Conservation (phyloP, 1,139 yeast species). For the Candida labiduridarum region DNA sequence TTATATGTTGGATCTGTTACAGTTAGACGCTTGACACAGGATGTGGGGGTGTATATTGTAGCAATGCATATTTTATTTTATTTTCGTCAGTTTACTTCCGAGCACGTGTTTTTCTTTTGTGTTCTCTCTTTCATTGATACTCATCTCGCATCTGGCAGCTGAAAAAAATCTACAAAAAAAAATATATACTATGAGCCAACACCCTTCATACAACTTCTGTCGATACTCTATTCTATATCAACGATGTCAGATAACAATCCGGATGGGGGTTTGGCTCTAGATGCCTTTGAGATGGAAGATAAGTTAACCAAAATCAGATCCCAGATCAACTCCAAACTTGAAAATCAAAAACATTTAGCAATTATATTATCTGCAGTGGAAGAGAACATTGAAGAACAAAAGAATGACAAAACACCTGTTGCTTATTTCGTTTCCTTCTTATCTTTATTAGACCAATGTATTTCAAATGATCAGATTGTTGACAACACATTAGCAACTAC, state of each 20-base stretch:
- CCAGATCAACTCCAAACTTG: conserved; percentile 74
- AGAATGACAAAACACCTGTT: conserved; percentile 59
- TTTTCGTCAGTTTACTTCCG: background rate
- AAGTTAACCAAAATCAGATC: conserved; percentile 69
- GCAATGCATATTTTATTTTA: too few relatives aligned
- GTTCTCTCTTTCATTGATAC: background rate
- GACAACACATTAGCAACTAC: conserved; percentile 71
- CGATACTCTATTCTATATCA: background rate
- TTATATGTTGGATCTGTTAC: conserved; percentile 39
- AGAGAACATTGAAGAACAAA: conserved; percentile 77
- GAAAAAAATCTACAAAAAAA: background rate
- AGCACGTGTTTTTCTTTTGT: conserved; percentile 5
- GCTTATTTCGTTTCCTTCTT: conserved; percentile 85
- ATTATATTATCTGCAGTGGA: conserved; percentile 85
- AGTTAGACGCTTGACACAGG: conserved; percentile 42
- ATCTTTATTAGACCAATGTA: conserved; percentile 77
- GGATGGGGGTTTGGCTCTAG: conserved; percentile 43
- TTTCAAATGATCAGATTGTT: conserved; percentile 52
- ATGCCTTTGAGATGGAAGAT: conserved; percentile 59
- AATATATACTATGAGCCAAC: conserved; percentile 1
- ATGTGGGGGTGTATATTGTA: too few relatives aligned
- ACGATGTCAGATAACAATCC: conserved; percentile 39
- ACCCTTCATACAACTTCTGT: background rate
- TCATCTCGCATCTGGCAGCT: conserved; percentile 9
- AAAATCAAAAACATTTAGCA: conserved; percentile 77